A percentile compares a stretch with the other conserved stretches of the same genome.
Conservation (phyloP, 192 early-diverging fungal species). For the Haplosporangium gracile region DNA sequence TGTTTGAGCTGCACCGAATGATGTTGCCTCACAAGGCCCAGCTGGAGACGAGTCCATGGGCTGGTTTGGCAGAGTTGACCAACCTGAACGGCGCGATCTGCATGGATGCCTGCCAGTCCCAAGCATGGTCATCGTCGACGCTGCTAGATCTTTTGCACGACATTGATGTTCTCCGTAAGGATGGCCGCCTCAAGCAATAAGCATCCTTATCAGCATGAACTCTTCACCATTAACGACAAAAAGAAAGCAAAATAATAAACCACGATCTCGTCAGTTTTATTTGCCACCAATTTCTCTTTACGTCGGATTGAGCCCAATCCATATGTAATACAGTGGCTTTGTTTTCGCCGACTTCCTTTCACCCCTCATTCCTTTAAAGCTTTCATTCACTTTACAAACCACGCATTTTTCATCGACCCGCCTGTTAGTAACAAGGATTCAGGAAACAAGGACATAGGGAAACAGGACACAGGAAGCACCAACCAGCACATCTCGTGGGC, state of each 20-base stretch:
- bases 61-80: conserved; percentile 97
- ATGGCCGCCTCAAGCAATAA: conserved; percentile 22
- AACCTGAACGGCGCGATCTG: conserved; percentile 89
- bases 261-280: background rate
- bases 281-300: background rate
- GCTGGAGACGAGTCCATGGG: conserved; percentile 81
- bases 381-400: background rate
- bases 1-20: conserved; percentile 76
- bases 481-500: background rate
- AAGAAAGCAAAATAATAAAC: too few species aligned
- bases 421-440: background rate
- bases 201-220: background rate
- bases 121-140: conserved; percentile 92
- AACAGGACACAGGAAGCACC: background rate
- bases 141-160: conserved; percentile 78
- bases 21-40: conserved; percentile 84
- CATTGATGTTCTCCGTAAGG: conserved; percentile 36
- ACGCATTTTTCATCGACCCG: background rate
- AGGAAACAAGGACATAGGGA: background rate
- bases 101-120: conserved; percentile 88
- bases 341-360: background rate
- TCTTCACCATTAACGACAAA: background rate
- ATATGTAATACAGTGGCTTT: background rate
- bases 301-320: background rate
- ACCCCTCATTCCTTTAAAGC: background rate